These are phyloP conservation scores for Leersia perrieri DNA, from an alignment of 176 grass and related monocot genomes.

Conservation along the genomic window DNA sequence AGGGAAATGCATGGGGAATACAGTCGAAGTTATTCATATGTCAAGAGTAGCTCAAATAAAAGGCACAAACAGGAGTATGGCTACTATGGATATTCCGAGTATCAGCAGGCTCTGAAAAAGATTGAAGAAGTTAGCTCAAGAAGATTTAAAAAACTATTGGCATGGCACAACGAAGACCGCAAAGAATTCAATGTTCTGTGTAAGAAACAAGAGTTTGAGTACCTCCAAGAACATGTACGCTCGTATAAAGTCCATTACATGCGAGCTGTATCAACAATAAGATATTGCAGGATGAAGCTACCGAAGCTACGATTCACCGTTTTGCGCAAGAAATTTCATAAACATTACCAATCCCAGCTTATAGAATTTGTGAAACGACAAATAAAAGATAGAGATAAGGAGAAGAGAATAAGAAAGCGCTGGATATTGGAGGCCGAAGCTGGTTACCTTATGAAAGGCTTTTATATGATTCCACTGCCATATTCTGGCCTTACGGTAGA, in stretches of 20 bases:
- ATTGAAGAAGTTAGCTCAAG: conserved; percentile 52
- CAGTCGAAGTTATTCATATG: background rate
- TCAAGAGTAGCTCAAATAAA: conserved; percentile 34
- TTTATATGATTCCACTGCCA: conserved; percentile 45
- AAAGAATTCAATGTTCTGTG: conserved; percentile 41
- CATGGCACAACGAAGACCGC: conserved; percentile 44
- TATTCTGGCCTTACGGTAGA: conserved; percentile 43
- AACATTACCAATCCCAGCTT: conserved; percentile 46
- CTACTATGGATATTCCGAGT: conserved; percentile 20
- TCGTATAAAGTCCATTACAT: conserved; percentile 20
- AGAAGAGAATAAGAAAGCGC: conserved; percentile 41
- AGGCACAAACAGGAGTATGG: background rate
- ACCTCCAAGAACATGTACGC: conserved; percentile 21
- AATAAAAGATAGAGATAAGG: conserved; percentile 67
- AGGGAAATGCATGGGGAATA: background rate
- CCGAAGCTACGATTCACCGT: conserved; percentile 40
- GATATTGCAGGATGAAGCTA: conserved; percentile 33
- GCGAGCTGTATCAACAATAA: conserved; percentile 29
- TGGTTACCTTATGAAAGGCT: conserved; percentile 62
- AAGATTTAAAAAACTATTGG: conserved; percentile 47
- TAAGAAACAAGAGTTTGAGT: conserved; percentile 31
- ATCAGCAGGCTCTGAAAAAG: conserved; percentile 1
- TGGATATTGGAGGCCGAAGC: conserved; percentile 64
- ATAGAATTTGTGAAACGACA: conserved; percentile 44
- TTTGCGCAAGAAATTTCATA: conserved; percentile 33